Base-by-base conservation (phyloP, 2,329 filamentous ascomycete genomes). In the Xylaria sp. region DNA sequence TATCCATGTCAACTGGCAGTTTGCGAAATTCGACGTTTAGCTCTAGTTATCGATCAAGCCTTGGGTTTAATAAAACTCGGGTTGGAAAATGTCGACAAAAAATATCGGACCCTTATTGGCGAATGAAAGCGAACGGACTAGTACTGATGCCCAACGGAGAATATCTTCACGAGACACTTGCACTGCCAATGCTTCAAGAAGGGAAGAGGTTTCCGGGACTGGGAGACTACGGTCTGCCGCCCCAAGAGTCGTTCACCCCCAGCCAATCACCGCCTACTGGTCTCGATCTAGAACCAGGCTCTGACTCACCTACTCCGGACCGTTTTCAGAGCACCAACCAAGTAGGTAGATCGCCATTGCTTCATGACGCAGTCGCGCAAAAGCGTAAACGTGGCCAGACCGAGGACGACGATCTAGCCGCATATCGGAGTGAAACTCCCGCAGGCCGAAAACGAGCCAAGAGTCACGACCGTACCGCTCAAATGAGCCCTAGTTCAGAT, bases 101-200 rank as follows among this genome's bases (percentile, higher is more conserved):
- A 29, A 69, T 76, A 10, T 75, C 75, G 10, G 78, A 80, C 25
- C 76, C 76, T 0, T 81, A 82, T 65, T 82, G 80, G 79, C 76
- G 78, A 35, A 69, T 81, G 54, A 79, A 78, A 60, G 77, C 77
- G 12, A 74, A 71, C 40, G 78, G 78, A 5, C 81, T 88, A 21
- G 84, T 86, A 2, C 84, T 83, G 69, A 83, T 87, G 81, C 81
- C 84, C 4, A 83, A 88, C 69, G 82, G 86, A n/a, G 82, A 84
- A 57, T 86, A 84, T 69, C 73, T 87, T 2, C 86, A 86, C 5
- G 86, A 88, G 69, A 80, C 81, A 2, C 79, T 88, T 48, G 84
- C 84, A 13, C 73, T 81, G 42, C 82, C 85, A 29, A 82, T 85
- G 72, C 75, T 82, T 48, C 77, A 79, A 63, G 79, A 81, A 54